Base-by-base conservation (phyloP, 108 stramenopile species). In the Hondaea fermentalgiana region DNA sequence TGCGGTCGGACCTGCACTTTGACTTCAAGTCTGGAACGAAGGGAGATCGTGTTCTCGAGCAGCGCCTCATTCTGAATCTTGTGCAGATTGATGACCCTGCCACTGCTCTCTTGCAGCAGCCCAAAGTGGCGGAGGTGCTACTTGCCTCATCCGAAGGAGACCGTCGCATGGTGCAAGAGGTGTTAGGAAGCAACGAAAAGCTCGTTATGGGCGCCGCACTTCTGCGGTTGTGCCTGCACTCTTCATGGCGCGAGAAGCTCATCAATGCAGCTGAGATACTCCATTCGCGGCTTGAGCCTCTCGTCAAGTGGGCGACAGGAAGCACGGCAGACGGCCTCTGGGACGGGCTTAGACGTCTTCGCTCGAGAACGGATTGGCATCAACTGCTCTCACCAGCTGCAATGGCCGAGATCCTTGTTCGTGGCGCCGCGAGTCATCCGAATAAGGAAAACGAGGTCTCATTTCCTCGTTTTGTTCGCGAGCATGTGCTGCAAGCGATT, bases 161-260 rank as follows among this genome's bases (percentile, higher is more conserved):
- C 45, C 72, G 51, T 12, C 16, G 16, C 12, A 53, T 83, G 44
- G 21, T 83, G 23, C 49, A 53, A n/a, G 5, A 23, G 2, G 21
- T 83, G 10, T 23, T 83, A 5, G 49, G 3, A 23, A 53, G 51
- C 0, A 21, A 0, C 72, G 51, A 83, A n/a, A 23, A 23, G 16
- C 72, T 83, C 72, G 72, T 83, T 44, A 83, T 83, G 72, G 72
- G 72, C 51, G 72, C 72, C 51, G 72, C 72, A n/a, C 72, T 83
- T 0, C 72, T 83, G 72, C 10, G 8, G 1, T 83, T 83, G 72
- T 83, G 72, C 51, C n/a, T 83, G 51, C 72, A 83, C 72, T 83
- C 72, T 53, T 83, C 72, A 23, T 83, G 72, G 72, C 72, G 72
- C 21, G 72, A 83, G 72, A 83, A 83, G 72, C 16, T 83, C 51